Evolutionary conservation across 768 basidiomycete genomes (phyloP).

Genomic region (Mycena metata): DNA sequence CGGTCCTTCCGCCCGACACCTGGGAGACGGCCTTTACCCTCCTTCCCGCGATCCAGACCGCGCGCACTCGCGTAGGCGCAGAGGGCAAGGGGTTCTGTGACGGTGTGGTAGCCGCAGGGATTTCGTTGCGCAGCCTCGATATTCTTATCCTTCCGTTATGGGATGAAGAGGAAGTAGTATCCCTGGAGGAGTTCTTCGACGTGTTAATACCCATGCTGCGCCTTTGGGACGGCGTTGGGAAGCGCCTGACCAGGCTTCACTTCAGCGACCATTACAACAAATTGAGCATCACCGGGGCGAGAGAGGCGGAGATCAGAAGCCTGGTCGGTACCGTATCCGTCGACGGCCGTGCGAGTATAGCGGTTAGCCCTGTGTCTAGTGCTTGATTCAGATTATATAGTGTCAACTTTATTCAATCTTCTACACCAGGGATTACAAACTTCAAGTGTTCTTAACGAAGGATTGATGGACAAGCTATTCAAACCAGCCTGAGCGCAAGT

Average conservation of each 20-base stretch:
- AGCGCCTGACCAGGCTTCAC: constrained; percentile 14
- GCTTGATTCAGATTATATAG: too few species aligned
- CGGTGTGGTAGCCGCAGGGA: constrained; percentile 7
- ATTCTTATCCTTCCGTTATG: constrained; percentile 1
- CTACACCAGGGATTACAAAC: too few species aligned
- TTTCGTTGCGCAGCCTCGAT: constrained; percentile 10
- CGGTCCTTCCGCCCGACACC: constrained; percentile 5
- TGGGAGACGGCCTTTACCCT: constrained; percentile 6
- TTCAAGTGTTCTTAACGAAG: too few species aligned
- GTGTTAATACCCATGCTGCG: constrained; percentile 7
- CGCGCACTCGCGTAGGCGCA: constrained; percentile 8
- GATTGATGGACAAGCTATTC: too few species aligned
- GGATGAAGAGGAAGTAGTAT: constrained; percentile 11
- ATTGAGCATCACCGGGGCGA: too few species aligned
- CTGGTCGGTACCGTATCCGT: too few species aligned
- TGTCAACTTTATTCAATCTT: too few species aligned
- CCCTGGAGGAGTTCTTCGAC: constrained; percentile 16
- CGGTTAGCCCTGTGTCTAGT: too few species aligned
- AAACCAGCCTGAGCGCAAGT: too few species aligned
- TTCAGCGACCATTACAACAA: constrained; percentile 1
- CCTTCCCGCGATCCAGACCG: constrained; percentile 9
- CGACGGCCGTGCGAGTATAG: too few species aligned
- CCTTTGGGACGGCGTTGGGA: constrained; percentile 12
- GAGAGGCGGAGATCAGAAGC: too few species aligned
- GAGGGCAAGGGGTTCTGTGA: constrained; percentile 15